Evolutionary conservation across 2,329 filamentous ascomycete genomes (phyloP).

Genomic region (Colletotrichum chrysophilum): DNA sequence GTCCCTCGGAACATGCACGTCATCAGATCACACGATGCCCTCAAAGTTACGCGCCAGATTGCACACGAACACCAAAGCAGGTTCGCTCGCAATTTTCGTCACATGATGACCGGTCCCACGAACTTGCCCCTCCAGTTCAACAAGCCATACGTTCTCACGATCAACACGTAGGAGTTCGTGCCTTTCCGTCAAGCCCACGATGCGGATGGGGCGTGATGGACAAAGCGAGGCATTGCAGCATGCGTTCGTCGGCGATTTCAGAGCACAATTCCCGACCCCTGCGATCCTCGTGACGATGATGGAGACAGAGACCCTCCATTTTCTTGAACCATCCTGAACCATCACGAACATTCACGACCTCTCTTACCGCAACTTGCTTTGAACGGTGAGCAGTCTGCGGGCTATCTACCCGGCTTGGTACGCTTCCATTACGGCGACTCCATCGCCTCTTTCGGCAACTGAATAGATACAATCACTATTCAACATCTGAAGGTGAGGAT

Average conservation of each 20-base stretch:
- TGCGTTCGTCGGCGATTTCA: neutral
- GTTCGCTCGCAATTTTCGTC: neutral
- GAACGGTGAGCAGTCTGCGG: neutral
- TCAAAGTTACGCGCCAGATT: neutral
- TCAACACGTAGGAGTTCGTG: neutral
- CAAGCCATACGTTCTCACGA: neutral
- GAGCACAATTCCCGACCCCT: neutral
- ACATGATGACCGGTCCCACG: neutral
- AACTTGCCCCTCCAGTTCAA: neutral
- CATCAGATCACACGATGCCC: neutral
- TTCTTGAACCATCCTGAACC: neutral
- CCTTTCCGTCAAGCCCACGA: neutral
- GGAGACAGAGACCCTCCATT: neutral
- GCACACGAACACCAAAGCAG: neutral
- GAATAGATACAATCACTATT: neutral
- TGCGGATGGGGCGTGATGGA: neutral
- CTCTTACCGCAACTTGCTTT: neutral
- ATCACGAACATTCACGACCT: neutral
- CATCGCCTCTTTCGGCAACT: neutral
- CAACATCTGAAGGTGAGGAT: neutral
- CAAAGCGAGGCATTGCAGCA: neutral
- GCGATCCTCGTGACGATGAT: neutral
- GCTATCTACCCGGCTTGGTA: neutral
- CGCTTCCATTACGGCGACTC: neutral
- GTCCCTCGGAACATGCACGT: neutral